Percentiles rank a stretch among this genome's conserved stretches.
These are phyloP conservation scores for Mycena chlorophos DNA, from an alignment of 768 basidiomycete species.

Conservation along the genomic window DNA sequence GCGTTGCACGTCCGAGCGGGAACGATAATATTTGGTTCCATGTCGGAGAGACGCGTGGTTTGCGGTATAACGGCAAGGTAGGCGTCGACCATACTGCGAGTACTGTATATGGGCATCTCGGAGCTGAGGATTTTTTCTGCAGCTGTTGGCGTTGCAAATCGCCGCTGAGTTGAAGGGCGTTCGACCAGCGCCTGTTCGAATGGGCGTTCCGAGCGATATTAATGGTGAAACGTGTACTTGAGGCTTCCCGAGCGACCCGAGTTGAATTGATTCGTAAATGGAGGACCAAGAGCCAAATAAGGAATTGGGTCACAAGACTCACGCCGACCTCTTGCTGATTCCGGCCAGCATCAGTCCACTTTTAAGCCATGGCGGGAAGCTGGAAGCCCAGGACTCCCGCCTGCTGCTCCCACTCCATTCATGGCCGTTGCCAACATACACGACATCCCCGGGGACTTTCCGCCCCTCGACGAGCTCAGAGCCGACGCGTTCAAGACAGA, in stretches of 20 bases:
- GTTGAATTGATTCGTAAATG: too few relatives aligned
- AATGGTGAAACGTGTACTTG: too few relatives aligned
- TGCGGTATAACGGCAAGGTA: slow-evolving; percentile 18
- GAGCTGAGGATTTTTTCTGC: background rate
- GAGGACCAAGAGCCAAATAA: too few relatives aligned
- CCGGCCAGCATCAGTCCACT: too few relatives aligned
- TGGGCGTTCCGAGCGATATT: too few relatives aligned
- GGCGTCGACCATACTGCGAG: too few relatives aligned
- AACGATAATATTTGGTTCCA: slow-evolving; percentile 24
- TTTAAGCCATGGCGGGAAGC: too few relatives aligned
- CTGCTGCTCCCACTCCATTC: too few relatives aligned
- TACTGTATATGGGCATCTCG: background rate
- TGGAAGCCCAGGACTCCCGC: too few relatives aligned
- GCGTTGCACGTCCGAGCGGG: slow-evolving; percentile 30
- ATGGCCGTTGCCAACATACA: slow-evolving; percentile 22
- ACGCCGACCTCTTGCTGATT: too few relatives aligned
- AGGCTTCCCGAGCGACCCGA: too few relatives aligned
- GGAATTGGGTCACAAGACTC: too few relatives aligned
- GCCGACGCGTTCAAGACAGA: background rate
- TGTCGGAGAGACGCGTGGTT: slow-evolving; percentile 17
- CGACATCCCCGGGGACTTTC: slow-evolving; percentile 18
- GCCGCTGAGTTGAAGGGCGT: slow-evolving; percentile 12
- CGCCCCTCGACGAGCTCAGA: background rate
- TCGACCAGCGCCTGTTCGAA: background rate
- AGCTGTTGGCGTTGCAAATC: slow-evolving; percentile 21